Evolutionary conservation across 2,329 filamentous ascomycete species (phyloP).

Genomic region (Drechslera avenae): DNA sequence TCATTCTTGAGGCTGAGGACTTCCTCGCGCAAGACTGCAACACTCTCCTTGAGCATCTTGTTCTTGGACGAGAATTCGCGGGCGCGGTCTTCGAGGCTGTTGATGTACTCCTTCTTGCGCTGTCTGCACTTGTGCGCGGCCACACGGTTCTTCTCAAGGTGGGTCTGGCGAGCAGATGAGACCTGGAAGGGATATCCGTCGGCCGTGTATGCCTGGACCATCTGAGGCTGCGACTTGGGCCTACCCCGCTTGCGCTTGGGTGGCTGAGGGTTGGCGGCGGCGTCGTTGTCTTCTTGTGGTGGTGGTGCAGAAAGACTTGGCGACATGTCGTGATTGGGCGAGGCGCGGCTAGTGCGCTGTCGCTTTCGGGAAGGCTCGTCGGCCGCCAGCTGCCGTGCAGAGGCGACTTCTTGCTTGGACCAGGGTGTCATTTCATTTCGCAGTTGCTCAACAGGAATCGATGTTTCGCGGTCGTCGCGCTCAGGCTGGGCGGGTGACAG

Average conservation of each 20-base stretch:
- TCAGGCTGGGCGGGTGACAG: conserved; percentile 32
- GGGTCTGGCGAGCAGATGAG: conserved; percentile 43
- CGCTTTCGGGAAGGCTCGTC: conserved; percentile 30
- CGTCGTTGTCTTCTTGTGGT: conserved; percentile 16
- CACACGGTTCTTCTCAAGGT: conserved; percentile 70
- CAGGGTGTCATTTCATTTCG: conserved; percentile 34
- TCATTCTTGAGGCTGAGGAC: conserved; percentile 46
- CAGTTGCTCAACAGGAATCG: conserved; percentile 39
- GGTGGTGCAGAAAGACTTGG: conserved; percentile 7
- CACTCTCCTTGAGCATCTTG: conserved; percentile 42
- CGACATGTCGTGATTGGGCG: conserved; percentile 11
- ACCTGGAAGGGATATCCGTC: conserved; percentile 44
- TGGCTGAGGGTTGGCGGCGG: conserved; percentile 29
- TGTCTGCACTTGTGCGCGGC: conserved; percentile 76
- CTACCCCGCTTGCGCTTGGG: conserved; percentile 46
- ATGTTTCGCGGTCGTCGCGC: conserved; percentile 21
- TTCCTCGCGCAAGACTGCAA: conserved; percentile 44
- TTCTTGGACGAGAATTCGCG: conserved; percentile 47
- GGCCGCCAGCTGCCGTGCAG: conserved; percentile 9
- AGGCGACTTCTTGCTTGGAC: conserved; percentile 19
- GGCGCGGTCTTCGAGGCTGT: conserved; percentile 56
- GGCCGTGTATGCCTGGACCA: conserved; percentile 37
- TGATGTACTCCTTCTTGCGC: conserved; percentile 67
- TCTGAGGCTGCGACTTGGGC: conserved; percentile 43
- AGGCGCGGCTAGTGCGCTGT: conserved; percentile 31